phyloP scores from a whole-genome alignment of 2,329 filamentous ascomycete genomes.

The Bertia moriformis region DNA sequence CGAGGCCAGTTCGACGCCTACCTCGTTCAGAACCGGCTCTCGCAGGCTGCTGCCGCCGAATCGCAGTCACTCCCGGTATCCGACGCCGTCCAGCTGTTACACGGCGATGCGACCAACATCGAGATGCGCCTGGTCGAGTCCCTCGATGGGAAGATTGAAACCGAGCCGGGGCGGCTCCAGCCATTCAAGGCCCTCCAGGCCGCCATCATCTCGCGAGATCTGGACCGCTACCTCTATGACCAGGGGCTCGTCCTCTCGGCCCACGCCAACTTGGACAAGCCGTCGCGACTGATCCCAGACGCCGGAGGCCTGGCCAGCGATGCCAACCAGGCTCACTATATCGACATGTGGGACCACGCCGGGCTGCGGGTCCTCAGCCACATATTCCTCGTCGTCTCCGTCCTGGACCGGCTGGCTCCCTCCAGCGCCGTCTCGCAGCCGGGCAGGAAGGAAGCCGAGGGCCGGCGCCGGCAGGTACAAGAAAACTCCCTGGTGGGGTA shows the following conservation, averaged over 20 bases:
- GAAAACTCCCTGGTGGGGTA: slow-evolving; percentile 73
- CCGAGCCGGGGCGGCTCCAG: slow-evolving; percentile 40
- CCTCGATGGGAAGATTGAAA: slow-evolving; percentile 40
- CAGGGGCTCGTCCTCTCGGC: slow-evolving; percentile 38
- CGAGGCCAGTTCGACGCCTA: slow-evolving; percentile 68
- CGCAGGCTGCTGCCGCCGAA: slow-evolving; percentile 34
- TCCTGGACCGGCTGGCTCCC: slow-evolving; percentile 45
- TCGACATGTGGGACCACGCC: slow-evolving; percentile 41
- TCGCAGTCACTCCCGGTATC: slow-evolving; percentile 46
- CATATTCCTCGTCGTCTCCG: slow-evolving; percentile 46
- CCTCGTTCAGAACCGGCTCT: slow-evolving; percentile 37
- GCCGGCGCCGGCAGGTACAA: slow-evolving; percentile 30
- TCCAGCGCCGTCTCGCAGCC: slow-evolving; percentile 20
- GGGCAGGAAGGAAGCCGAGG: slow-evolving; percentile 9
- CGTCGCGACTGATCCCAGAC: slow-evolving; percentile 26
- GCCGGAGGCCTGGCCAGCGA: slow-evolving; percentile 17
- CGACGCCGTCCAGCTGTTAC: slow-evolving; percentile 48
- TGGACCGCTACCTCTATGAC: slow-evolving; percentile 40
- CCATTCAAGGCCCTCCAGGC: slow-evolving; percentile 67
- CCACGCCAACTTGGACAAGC: slow-evolving; percentile 25
- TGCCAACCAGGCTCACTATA: slow-evolving; percentile 28
- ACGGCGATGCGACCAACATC: slow-evolving; percentile 36
- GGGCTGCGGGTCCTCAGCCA: slow-evolving; percentile 58
- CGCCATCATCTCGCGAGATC: slow-evolving; percentile 52
- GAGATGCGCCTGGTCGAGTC: slow-evolving; percentile 43